These are phyloP conservation scores for Nevesoporus exiguus DNA, from an alignment of 768 basidiomycete genomes.

Conservation along the genomic window DNA sequence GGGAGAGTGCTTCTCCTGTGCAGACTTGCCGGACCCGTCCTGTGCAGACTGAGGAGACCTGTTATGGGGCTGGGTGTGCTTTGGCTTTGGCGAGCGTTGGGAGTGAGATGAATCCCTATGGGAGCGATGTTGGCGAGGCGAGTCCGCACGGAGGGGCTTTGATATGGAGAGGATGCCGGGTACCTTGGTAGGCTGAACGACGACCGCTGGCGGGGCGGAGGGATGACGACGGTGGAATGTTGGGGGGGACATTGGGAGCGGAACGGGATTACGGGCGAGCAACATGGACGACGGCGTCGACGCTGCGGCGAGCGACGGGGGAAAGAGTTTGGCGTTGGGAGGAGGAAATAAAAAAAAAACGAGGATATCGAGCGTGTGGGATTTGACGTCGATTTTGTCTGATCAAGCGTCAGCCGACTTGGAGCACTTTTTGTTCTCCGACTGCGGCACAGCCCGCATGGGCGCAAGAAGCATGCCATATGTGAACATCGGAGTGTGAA, in stretches of 20 bases:
- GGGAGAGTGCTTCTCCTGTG: constrained; percentile 24
- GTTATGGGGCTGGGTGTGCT: constrained; percentile 22
- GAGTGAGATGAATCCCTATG: constrained; percentile 35
- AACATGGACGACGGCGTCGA: constrained; percentile 32
- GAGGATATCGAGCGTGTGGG: constrained; percentile 28
- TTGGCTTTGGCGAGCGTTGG: constrained; percentile 37
- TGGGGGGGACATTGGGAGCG: constrained; percentile 28
- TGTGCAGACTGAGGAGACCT: constrained; percentile 22
- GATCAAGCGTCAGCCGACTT: constrained; percentile 31
- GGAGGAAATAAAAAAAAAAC: constrained; percentile 7
- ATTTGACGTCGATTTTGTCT: constrained; percentile 24
- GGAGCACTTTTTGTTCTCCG: constrained; percentile 35
- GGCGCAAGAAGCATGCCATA: constrained; percentile 24
- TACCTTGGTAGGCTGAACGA: constrained; percentile 68
- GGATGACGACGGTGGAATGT: constrained; percentile 58
- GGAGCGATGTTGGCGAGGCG: constrained; percentile 35
- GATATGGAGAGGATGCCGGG: constrained; percentile 72
- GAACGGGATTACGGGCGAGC: constrained; percentile 39
- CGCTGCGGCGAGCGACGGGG: constrained; percentile 12
- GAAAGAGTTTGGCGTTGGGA: neutral
- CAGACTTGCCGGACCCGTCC: constrained; percentile 31
- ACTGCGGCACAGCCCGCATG: constrained; percentile 27
- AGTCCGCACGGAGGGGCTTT: constrained; percentile 43
- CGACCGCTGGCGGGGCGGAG: constrained; percentile 64
- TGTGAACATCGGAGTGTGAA: constrained; percentile 26